Evolutionary conservation across 257 asterid species (phyloP).

Genomic region (Eustoma russellianum): DNA sequence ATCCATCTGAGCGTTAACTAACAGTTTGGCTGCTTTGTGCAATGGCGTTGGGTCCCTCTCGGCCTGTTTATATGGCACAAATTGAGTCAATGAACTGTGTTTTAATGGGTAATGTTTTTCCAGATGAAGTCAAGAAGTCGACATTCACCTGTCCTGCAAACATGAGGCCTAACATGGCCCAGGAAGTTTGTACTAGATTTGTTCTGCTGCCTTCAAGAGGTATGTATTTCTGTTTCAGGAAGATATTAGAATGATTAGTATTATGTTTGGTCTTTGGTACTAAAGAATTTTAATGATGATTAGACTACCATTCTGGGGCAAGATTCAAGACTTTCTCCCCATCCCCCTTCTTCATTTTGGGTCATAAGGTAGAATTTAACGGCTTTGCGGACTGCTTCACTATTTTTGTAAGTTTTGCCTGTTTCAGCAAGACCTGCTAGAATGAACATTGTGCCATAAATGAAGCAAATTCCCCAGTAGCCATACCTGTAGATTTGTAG

Average conservation of each 20-base stretch:
- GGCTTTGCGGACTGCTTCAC: constrained; percentile 44
- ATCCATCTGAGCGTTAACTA: constrained; percentile 68
- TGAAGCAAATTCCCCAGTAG: constrained; percentile 71
- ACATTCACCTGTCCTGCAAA: constrained; percentile 56
- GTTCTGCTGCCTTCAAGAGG: constrained; percentile 66
- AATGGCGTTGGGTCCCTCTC: constrained; percentile 65
- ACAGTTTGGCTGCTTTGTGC: constrained; percentile 62
- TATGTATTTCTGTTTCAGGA: constrained; percentile 47
- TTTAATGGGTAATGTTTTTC: not conserved
- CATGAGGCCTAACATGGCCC: constrained; percentile 88
- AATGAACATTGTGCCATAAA: constrained; percentile 59
- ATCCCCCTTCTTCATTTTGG: constrained; percentile 82
- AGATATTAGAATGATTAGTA: not conserved
- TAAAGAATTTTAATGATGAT: not conserved
- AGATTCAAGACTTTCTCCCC: constrained; percentile 77
- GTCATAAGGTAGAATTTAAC: constrained; percentile 38
- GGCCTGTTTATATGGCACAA: constrained; percentile 18
- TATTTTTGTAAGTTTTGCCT: constrained; percentile 46
- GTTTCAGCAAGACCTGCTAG: constrained; percentile 43
- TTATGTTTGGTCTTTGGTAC: not conserved
- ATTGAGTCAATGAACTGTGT: not conserved
- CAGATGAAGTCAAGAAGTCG: too few species aligned
- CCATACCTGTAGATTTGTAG: constrained; percentile 41
- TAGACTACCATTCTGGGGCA: constrained; percentile 67
- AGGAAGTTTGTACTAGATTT: constrained; percentile 73